Evolutionary conservation across 495 filamentous ascomycete genomes (phyloP).

Genomic region (Rhypophila decipiens): DNA sequence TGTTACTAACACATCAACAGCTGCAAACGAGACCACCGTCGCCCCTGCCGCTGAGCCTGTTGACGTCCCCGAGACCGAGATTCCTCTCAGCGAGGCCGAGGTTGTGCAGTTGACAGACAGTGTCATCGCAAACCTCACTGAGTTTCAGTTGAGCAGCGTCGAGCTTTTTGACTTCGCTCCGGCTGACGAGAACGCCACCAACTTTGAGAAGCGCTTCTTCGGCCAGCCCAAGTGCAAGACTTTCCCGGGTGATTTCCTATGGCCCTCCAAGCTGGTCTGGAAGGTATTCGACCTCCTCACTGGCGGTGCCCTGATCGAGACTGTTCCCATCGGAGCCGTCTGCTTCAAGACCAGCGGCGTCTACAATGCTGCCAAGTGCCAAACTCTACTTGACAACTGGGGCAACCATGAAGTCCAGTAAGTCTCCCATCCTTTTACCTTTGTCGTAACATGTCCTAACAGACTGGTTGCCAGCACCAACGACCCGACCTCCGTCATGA

Average conservation of each 20-base stretch:
- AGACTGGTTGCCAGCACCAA: constrained; percentile 12
- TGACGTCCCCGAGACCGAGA: background rate
- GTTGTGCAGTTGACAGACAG: constrained; percentile 2
- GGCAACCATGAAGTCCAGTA: constrained; percentile 14
- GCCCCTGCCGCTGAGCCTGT: background rate
- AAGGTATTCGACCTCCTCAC: constrained; percentile 38
- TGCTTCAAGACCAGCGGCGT: constrained; percentile 47
- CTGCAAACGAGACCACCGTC: background rate
- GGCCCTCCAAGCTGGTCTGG: constrained; percentile 38
- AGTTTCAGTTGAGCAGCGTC: background rate
- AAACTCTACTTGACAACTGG: constrained; percentile 25
- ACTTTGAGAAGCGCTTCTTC: background rate
- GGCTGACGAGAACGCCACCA: background rate
- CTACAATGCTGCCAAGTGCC: constrained; percentile 40
- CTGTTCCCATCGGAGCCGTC: constrained; percentile 47
- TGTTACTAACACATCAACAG: background rate
- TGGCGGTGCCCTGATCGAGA: constrained; percentile 49
- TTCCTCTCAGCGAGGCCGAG: background rate
- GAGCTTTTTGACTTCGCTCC: background rate
- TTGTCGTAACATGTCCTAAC: background rate
- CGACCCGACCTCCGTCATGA: constrained; percentile 44
- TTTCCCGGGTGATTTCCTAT: constrained; percentile 42
- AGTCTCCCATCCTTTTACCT: background rate
- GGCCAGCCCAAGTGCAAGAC: constrained; percentile 32
- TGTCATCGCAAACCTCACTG: constrained; percentile 1